phyloP scores from a whole-genome alignment of 257 asterid species.

The Primulina huaijiensis region DNA sequence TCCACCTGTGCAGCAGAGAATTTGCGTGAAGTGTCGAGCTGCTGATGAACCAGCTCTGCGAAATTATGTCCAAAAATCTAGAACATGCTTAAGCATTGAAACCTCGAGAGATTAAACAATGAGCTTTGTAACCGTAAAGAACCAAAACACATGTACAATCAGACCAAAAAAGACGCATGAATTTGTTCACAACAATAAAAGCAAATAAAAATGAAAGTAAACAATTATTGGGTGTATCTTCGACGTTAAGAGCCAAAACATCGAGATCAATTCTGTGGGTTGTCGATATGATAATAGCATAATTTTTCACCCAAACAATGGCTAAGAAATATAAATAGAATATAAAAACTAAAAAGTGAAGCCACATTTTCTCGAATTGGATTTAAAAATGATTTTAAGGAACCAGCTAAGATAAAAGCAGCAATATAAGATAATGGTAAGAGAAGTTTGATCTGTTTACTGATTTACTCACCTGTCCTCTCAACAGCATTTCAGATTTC shows the following conservation, averaged over 20 bases:
- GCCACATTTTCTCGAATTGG: background rate
- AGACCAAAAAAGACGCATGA: background rate
- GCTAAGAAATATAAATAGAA: background rate
- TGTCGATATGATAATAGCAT: background rate
- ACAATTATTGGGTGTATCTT: background rate
- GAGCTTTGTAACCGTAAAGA: background rate
- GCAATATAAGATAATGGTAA: background rate
- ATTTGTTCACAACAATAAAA: background rate
- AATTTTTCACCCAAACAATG: background rate
- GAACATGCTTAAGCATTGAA: conserved; percentile 3
- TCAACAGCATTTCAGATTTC: conserved; percentile 95
- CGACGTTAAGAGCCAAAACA: background rate
- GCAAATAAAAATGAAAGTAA: background rate
- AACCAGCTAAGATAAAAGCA: background rate
- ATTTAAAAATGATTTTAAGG: background rate
- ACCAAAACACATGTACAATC: background rate
- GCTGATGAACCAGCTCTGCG: conserved; percentile 19
- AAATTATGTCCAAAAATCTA: conserved; percentile 6
- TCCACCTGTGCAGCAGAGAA: conserved; percentile 59
- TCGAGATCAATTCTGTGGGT: background rate
- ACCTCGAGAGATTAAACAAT: conserved; percentile 12
- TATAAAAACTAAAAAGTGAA: background rate
- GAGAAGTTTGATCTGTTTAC: conserved; percentile 17
- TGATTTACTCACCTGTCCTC: conserved; percentile 78
- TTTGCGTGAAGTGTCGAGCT: conserved; percentile 17